phyloP scores from a whole-genome alignment of 2,329 filamentous ascomycete species.

The Fusarium nygamai region DNA sequence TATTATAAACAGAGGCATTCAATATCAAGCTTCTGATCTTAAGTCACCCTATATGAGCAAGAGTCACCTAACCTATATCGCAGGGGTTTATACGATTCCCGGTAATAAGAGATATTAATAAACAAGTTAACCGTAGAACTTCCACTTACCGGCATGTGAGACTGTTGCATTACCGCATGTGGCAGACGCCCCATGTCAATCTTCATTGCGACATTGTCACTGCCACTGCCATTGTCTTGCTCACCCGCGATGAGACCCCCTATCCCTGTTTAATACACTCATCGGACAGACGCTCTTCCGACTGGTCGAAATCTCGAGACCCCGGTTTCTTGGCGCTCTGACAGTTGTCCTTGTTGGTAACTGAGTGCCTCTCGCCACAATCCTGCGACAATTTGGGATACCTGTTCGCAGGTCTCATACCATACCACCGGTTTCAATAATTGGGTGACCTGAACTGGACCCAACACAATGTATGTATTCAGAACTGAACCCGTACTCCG shows the following conservation, averaged over 20 bases:
- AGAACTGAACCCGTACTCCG: constrained; percentile 1
- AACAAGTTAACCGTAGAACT: not conserved
- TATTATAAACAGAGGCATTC: not conserved
- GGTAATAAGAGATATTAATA: not conserved
- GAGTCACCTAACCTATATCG: not conserved
- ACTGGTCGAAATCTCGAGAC: not conserved
- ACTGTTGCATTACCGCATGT: constrained; percentile 1
- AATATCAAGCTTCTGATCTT: not conserved
- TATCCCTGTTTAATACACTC: not conserved
- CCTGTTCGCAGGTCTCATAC: constrained; percentile 25
- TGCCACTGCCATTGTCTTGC: not conserved
- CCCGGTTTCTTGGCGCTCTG: constrained; percentile 7
- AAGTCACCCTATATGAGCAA: not conserved
- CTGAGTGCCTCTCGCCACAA: constrained; percentile 4
- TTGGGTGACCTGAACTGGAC: constrained; percentile 4
- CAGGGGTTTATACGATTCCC: not conserved
- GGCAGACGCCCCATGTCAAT: not conserved
- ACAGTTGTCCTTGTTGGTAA: constrained; percentile 11
- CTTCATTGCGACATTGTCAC: not conserved
- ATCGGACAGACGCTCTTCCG: constrained; percentile 1
- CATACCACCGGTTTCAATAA: constrained; percentile 15
- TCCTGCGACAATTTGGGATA: constrained; percentile 19
- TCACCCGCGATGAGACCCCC: constrained; percentile 1
- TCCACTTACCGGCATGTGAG: not conserved
- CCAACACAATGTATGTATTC: constrained; percentile 7